These are phyloP conservation scores for Henningerozyma blattae DNA, from an alignment of 805 yeast species.

Conservation along the genomic window DNA sequence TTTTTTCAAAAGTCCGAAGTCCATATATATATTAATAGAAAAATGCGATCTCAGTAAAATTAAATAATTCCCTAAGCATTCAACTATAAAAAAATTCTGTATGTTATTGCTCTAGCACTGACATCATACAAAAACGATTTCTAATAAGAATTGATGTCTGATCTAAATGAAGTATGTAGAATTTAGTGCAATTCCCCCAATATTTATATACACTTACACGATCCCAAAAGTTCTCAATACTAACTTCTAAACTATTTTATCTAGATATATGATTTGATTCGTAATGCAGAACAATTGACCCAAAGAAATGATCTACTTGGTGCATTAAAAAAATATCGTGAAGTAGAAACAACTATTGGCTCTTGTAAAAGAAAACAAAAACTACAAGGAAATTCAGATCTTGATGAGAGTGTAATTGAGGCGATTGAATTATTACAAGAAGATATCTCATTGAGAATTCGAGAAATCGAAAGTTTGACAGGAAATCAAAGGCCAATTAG, in stretches of 20 bases:
- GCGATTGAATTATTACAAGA: conserved; percentile 5
- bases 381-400: too few relatives aligned
- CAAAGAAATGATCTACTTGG: conserved; percentile 14
- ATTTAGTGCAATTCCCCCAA: not conserved
- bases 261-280: conserved; percentile 39
- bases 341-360: not conserved
- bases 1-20: too few relatives aligned
- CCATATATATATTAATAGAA: too few relatives aligned
- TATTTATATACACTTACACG: too few relatives aligned
- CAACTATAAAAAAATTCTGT: too few relatives aligned
- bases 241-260: too few relatives aligned
- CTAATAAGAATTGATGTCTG: too few relatives aligned
- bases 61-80: too few relatives aligned
- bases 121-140: too few relatives aligned
- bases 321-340: conserved; percentile 2
- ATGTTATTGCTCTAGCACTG: too few relatives aligned
- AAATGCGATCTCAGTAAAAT: too few relatives aligned
- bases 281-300: conserved; percentile 39
- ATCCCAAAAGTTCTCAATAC: too few relatives aligned
- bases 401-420: conserved; percentile 1
- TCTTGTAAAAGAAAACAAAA: not conserved
- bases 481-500: conserved; percentile 11
- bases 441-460: conserved; percentile 23
- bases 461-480: conserved; percentile 22
- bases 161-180: not conserved